phyloP scores from a whole-genome alignment of 306 rosid genomes.

The Adenanthera pavonina region DNA sequence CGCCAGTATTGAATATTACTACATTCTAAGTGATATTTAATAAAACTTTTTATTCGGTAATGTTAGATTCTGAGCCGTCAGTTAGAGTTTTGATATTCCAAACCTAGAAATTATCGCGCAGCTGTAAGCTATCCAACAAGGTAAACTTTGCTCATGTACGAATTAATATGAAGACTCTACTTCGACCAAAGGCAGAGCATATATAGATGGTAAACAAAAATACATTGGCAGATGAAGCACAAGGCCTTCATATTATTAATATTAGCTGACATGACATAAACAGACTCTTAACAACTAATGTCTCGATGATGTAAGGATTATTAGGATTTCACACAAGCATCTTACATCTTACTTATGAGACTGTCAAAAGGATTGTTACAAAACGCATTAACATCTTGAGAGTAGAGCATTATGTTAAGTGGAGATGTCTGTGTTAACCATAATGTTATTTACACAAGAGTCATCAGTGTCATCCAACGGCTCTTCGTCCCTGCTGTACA shows the following conservation, averaged over 20 bases:
- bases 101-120: background rate
- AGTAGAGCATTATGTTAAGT: slow-evolving; percentile 29
- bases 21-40: too few species aligned
- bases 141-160: too few species aligned
- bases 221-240: background rate
- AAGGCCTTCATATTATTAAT: background rate
- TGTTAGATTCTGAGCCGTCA: background rate
- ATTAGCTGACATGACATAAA: background rate
- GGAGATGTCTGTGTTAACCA: slow-evolving; percentile 36
- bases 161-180: background rate
- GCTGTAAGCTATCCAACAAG: too few species aligned
- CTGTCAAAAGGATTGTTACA: slow-evolving; percentile 2
- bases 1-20: too few species aligned
- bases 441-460: slow-evolving; percentile 29
- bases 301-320: too few species aligned
- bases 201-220: background rate
- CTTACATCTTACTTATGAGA: slow-evolving; percentile 14
- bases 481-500: slow-evolving; percentile 45
- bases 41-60: too few species aligned
- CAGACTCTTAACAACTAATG: background rate
- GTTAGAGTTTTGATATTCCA: background rate
- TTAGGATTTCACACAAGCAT: too few species aligned
- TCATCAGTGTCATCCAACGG: slow-evolving; percentile 27
- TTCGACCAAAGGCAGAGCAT: background rate
- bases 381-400: slow-evolving; percentile 9